Evolutionary conservation across 768 basidiomycete genomes (phyloP), one percentile per base, ranked within the genome.

Genomic region (Boletus eberwhitei): DNA sequence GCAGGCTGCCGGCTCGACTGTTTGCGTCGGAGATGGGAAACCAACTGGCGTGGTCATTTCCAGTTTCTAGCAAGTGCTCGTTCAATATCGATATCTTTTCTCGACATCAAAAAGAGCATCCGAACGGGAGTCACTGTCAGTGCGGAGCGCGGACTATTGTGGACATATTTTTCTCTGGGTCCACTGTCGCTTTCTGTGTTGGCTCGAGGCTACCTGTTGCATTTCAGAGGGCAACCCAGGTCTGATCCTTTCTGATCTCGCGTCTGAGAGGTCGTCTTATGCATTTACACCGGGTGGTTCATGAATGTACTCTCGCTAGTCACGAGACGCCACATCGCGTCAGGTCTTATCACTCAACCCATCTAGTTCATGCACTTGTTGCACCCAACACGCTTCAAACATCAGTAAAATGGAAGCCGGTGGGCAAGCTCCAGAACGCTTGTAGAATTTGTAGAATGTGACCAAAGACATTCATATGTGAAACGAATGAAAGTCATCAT

Each of bases 1-100:
- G n/a, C 37, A 21, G 41, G 24, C 49, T 17, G 54, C 32, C 46
- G 48, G 57, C 37, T 54, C 43, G 48, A 53, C 52, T 26, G 31
- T 43, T 38, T 37, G 45, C 36, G 52, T 64, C 54, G 59, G 62
- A 62, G 58, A 57, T 61, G 61, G 61, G 59, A 68, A 66, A 57
- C 48, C 53, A 36, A 37, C 43, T 40, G 42, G 31, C 48, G 35
- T 38, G 26, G 39, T 42, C 48, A 29, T 40, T 57, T 65, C 52
- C 24, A 44, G 53, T 37, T 52, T 48, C 59, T 37, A 43, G 46
- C 47, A 22, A 54, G 45, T 34, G 50, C 32, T 39, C n/a, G 19
- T 45, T 47, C 56, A 12, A 21, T 46, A 13, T 26, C 24, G 6
- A 9, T 29, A 29, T 45, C 44, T 24, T 61, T 56, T 38, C 55